These are phyloP conservation scores for Fusarium nygamai DNA, from an alignment of 2,329 filamentous ascomycete species.

Conservation along the genomic window DNA sequence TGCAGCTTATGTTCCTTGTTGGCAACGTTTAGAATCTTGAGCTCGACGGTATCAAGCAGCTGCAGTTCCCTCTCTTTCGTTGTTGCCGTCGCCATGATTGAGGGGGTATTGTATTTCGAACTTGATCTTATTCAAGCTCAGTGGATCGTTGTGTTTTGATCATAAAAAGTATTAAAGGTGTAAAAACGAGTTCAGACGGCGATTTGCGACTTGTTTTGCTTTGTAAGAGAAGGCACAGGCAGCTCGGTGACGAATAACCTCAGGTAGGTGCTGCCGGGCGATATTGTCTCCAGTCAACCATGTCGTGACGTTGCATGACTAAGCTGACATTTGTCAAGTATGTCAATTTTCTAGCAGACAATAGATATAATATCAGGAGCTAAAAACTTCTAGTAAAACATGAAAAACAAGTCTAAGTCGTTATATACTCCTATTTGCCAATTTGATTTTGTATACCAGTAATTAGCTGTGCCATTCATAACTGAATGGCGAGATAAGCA, in stretches of 20 bases:
- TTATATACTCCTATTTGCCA: fast-evolving
- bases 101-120: not conserved
- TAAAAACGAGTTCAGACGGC: not conserved
- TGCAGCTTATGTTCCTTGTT: slow-evolving; percentile 87
- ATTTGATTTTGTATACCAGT: no score
- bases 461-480: not conserved
- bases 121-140: not conserved
- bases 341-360: not conserved
- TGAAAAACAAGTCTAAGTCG: not conserved
- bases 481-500: fast-evolving
- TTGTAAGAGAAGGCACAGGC: slow-evolving; percentile 25
- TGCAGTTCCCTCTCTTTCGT: slow-evolving; percentile 78
- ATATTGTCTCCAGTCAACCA: slow-evolving; percentile 33
- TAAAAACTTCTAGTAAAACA: not conserved
- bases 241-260: slow-evolving; percentile 37
- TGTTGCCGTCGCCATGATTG: slow-evolving; percentile 50
- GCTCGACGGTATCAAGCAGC: slow-evolving; percentile 85
- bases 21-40: slow-evolving; percentile 80
- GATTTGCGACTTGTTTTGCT: not conserved
- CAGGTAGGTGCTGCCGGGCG: slow-evolving; percentile 12
- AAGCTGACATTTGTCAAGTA: slow-evolving; percentile 22
- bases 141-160: not conserved
- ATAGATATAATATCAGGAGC: not conserved
- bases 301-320: slow-evolving; percentile 39
- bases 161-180: not conserved